phyloP scores from a whole-genome alignment of 108 stramenopile species.

The Nitzschia palea region DNA sequence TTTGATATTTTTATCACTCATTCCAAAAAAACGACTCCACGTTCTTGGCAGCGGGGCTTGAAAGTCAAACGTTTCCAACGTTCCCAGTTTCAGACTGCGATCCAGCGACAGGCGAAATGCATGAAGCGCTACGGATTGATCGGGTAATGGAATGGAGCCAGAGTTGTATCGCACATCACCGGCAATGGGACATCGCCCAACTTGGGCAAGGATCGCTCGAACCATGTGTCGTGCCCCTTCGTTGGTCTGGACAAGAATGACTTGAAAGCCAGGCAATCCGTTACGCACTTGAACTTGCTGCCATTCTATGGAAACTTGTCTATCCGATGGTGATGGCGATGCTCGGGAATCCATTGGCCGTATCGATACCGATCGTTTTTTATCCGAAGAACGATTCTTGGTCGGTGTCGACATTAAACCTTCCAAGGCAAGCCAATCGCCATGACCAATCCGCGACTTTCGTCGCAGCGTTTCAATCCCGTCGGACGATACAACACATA shows the following conservation, averaged over 20 bases:
- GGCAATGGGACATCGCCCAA: conserved; percentile 57
- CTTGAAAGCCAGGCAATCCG: neutral
- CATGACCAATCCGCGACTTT: neutral
- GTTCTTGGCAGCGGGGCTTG: conserved; percentile 50
- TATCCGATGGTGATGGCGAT: neutral
- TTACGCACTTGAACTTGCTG: conserved; percentile 21
- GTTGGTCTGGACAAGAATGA: conserved; percentile 54
- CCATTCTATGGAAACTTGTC: conserved; percentile 43
- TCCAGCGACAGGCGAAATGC: conserved; percentile 62
- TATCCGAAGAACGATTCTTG: neutral
- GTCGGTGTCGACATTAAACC: neutral
- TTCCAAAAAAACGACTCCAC: conserved; percentile 59
- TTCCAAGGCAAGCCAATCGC: neutral
- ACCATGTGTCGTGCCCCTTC: conserved; percentile 85
- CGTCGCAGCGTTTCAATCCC: neutral
- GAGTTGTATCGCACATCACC: conserved; percentile 78
- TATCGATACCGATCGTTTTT: neutral
- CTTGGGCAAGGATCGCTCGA: conserved; percentile 65
- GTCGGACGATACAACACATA: conserved; percentile 27
- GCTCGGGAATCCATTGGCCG: neutral
- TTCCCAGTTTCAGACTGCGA: conserved; percentile 48
- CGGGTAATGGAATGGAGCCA: conserved; percentile 46
- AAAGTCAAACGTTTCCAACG: conserved; percentile 47
- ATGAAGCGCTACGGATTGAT: conserved; percentile 83
- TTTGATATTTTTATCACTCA: neutral